Conservation (phyloP, 371 early-diverging fungal genomes). For the Chytridiales sp. region DNA sequence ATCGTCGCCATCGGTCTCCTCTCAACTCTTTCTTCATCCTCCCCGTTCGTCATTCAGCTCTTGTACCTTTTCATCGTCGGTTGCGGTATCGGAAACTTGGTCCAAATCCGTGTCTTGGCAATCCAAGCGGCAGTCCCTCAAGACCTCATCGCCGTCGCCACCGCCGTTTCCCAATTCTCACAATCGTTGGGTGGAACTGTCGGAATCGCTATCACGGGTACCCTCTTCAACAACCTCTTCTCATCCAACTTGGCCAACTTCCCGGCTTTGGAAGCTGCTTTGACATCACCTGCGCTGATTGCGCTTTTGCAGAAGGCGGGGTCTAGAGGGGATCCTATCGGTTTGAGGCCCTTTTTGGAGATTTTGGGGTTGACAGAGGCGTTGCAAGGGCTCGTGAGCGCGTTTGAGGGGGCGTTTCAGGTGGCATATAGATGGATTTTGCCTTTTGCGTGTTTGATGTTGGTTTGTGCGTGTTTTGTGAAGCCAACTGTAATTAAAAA, state of each 20-base stretch:
- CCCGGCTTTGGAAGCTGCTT: constrained; percentile 2
- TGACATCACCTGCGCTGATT: neutral
- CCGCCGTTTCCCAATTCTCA: constrained; percentile 57
- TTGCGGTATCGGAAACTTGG: constrained; percentile 7
- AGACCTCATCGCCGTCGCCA: constrained; percentile 59
- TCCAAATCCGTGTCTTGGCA: constrained; percentile 45
- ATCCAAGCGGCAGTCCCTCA: constrained; percentile 51
- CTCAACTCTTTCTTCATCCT: constrained; percentile 1
- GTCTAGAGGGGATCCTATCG: neutral
- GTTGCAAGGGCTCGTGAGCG: constrained; percentile 6
- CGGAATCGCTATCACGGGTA: constrained; percentile 62
- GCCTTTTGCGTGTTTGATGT: constrained; percentile 23
- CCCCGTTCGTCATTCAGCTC: constrained; percentile 6
- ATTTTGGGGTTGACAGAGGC: constrained; percentile 4
- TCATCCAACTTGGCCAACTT: constrained; percentile 8
- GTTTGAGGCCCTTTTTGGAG: no score
- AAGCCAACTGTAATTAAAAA: constrained; percentile 20
- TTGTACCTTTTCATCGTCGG: constrained; percentile 18
- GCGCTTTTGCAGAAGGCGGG: neutral
- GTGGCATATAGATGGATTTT: constrained; percentile 17
- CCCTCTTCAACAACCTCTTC: constrained; percentile 54
- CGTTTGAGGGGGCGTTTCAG: constrained; percentile 23
- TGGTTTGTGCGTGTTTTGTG: constrained; percentile 24
- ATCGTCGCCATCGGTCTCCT: constrained; percentile 49
- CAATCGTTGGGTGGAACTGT: constrained; percentile 60